phyloP scores from a whole-genome alignment of 805 yeast species.

The Candida endomychidarum region DNA sequence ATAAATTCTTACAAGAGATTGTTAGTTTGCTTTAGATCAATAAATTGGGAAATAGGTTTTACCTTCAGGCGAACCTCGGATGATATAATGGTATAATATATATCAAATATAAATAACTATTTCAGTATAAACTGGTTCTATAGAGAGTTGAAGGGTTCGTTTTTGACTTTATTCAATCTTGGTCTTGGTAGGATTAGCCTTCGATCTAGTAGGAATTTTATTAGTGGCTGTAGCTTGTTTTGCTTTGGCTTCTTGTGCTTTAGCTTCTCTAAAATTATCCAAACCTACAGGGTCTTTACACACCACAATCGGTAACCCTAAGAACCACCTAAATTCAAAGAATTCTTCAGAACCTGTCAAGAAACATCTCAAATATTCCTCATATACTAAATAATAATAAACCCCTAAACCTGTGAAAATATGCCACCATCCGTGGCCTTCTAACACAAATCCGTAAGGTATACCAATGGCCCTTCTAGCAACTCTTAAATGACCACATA shows the following conservation, averaged over 20 bases:
- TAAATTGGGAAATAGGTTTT: not conserved
- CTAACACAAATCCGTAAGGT: slow-evolving; percentile 83
- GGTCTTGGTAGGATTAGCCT: too few relatives aligned
- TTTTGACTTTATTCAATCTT: too few relatives aligned
- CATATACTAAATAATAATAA: slow-evolving; percentile 76
- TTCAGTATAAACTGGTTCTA: too few relatives aligned
- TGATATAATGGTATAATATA: too few relatives aligned
- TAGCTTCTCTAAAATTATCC: slow-evolving; percentile 16
- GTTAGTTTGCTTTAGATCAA: slow-evolving; percentile 26
- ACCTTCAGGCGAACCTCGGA: too few relatives aligned
- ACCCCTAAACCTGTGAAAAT: slow-evolving; percentile 83
- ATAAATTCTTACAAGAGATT: slow-evolving; percentile 49
- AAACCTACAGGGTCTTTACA: slow-evolving; percentile 27
- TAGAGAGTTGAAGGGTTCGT: too few relatives aligned
- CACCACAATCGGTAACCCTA: slow-evolving; percentile 55
- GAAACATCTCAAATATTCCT: slow-evolving; percentile 71
- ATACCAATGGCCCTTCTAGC: slow-evolving; percentile 67
- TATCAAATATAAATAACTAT: too few relatives aligned
- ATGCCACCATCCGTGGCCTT: slow-evolving; percentile 99
- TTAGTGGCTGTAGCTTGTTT: too few relatives aligned
- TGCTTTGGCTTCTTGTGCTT: not conserved
- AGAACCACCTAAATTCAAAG: slow-evolving; percentile 58
- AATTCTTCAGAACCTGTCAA: slow-evolving; percentile 56
- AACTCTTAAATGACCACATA: slow-evolving; percentile 59
- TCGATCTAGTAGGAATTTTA: too few relatives aligned